These are phyloP conservation scores for Truncatella angustata DNA, from an alignment of 2,329 filamentous ascomycete genomes.

Conservation along the genomic window DNA sequence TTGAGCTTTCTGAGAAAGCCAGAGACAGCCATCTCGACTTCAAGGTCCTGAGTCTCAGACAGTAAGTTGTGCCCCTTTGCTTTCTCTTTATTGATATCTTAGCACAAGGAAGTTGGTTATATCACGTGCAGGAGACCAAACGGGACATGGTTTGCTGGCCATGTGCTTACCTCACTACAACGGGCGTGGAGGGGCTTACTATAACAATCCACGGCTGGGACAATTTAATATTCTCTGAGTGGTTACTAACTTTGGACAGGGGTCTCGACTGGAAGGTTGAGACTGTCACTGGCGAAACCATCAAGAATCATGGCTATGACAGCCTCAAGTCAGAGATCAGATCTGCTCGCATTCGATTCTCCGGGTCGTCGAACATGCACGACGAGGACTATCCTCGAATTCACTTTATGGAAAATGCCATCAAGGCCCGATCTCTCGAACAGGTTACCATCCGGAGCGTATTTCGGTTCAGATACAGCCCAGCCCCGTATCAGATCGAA, in stretches of 20 bases:
- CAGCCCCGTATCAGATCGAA: slow-evolving; percentile 31
- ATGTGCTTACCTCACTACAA: too few relatives aligned
- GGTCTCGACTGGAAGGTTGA: slow-evolving; percentile 37
- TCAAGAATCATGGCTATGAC: slow-evolving; percentile 18
- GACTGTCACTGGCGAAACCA: slow-evolving; percentile 22
- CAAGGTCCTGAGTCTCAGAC: slow-evolving; percentile 5
- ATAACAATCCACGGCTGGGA: too few relatives aligned
- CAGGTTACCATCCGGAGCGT: slow-evolving; percentile 29
- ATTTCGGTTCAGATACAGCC: slow-evolving; percentile 30
- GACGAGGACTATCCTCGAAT: slow-evolving; percentile 26
- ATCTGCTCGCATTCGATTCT: slow-evolving; percentile 19
- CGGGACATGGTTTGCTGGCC: too few relatives aligned
- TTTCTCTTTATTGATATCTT: neutral
- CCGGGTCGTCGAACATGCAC: slow-evolving; percentile 9
- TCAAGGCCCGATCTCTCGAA: slow-evolving; percentile 21
- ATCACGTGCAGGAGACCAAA: too few relatives aligned
- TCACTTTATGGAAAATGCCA: slow-evolving; percentile 10
- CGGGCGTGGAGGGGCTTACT: neutral
- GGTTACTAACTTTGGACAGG: slow-evolving; percentile 19
- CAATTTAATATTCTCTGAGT: too few relatives aligned
- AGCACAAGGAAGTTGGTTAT: too few relatives aligned
- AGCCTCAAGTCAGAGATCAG: slow-evolving; percentile 21
- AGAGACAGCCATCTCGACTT: slow-evolving; percentile 1
- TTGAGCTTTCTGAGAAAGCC: neutral
- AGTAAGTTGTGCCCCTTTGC: slow-evolving; percentile 1